Base-by-base conservation (phyloP, 2,329 filamentous ascomycete genomes). In the Colletotrichum sp. region DNA sequence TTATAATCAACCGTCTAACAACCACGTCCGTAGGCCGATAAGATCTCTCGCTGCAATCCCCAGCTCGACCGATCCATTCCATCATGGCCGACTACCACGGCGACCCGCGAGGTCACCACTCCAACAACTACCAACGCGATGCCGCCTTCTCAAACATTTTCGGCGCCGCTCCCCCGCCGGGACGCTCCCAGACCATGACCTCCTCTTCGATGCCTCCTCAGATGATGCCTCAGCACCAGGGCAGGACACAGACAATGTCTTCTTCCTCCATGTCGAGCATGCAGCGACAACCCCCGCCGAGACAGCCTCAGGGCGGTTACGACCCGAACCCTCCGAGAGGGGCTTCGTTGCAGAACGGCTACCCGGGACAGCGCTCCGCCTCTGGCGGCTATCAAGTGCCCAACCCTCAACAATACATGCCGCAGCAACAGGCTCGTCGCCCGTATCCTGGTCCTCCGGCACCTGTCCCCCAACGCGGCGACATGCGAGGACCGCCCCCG, bases 81-180 rank as follows among this genome's bases (percentile, higher is more conserved):
- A 85, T 78, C 81, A 92, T 92, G 90, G 88, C 90, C 80, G 90
- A 92, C 81, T 91, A 92, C 80, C 89, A 88, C 77, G 87, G 90
- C 82, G 85, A 84, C 78, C 85, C 84, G 66, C 84, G 86, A 72
- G 86, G 89, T 79, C 89, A 48, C 43, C 43, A 91, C 88, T 82
- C 87, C 70, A 87, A 88, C 78, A 89, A 89, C 82, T 89, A 89
- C 81, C 95, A 97, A 86, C 94, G 97, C 87, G 96, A 99, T 91
- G 95, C 95, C 79, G 97, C 96, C 79, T 99, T 97, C 85, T 95
- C 94, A 79, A 96, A 96, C 86, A 98, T 98, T 83, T 99, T 98
- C 84, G 97, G 96, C 80, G 93, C 93, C 78, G 91, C 95, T 78
- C 96, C 95, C 78, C 95, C 95, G 62, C 92, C 95, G 61, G 96